Conservation (phyloP, 192 early-diverging fungal species). For the Backusella circina region DNA sequence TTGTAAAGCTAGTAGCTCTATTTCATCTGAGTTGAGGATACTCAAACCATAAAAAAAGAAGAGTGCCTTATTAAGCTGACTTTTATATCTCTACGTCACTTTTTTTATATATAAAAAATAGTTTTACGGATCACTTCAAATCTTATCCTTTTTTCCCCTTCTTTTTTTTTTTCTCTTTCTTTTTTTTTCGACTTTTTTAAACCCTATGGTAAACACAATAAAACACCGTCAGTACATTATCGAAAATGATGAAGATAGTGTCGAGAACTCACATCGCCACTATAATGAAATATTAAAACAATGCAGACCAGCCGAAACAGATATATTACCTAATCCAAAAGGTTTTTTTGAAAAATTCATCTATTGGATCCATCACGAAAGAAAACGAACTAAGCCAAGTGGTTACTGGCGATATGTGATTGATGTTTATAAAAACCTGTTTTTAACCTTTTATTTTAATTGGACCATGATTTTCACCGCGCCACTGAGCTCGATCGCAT, state of each 20-base stretch:
- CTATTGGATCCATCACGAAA: background rate
- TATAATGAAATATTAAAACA: background rate
- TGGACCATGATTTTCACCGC: conserved; percentile 24
- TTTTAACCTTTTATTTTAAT: conserved; percentile 36
- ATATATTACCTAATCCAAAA: background rate
- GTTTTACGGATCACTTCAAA: background rate
- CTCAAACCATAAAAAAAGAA: too few relatives aligned
- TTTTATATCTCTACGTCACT: too few relatives aligned
- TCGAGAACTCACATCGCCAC: background rate
- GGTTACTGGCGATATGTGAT: conserved; percentile 2
- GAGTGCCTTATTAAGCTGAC: too few relatives aligned
- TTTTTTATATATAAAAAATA: background rate
- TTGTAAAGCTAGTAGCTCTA: too few relatives aligned
- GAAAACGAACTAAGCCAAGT: background rate
- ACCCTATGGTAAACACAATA: background rate
- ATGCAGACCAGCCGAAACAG: background rate
- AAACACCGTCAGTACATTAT: background rate
- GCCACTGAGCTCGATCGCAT: conserved; percentile 30
- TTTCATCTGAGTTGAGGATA: too few relatives aligned
- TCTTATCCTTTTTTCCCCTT: background rate
- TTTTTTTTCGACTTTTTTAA: background rate
- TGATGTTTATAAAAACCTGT: conserved; percentile 19
- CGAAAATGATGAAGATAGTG: background rate
- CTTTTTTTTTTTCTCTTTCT: background rate
- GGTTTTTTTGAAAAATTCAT: background rate